Conservation (phyloP, 2,329 filamentous ascomycete genomes). For the Colletotrichum abscissum region DNA sequence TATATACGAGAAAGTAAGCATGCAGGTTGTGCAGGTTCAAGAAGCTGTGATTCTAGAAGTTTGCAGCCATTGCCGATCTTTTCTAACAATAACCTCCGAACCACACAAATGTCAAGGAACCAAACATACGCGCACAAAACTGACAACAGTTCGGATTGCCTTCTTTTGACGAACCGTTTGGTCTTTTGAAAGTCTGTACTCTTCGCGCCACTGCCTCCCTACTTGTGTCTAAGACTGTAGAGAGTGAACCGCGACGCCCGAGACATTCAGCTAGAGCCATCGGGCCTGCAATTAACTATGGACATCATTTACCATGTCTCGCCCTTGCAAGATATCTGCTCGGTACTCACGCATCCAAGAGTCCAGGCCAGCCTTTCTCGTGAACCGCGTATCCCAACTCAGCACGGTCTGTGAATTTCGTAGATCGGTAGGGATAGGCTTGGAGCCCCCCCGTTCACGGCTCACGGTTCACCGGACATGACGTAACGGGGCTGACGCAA, state of each 20-base stretch:
- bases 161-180: conserved; percentile 9
- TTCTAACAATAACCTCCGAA: conserved; percentile 9
- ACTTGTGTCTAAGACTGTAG: neutral
- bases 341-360: neutral
- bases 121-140: neutral
- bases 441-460: neutral
- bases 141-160: neutral
- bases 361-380: neutral
- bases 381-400: too few species aligned
- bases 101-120: neutral
- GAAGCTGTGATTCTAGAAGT: neutral
- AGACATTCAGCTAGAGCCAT: neutral
- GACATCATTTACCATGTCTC: neutral
- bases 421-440: conserved; percentile 13
- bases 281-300: too few species aligned
- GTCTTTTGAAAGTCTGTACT: conserved; percentile 1
- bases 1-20: neutral
- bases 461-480: conserved; percentile 3
- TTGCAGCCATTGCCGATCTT: conserved; percentile 7
- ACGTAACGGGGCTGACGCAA: conserved; percentile 18
- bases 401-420: too few species aligned
- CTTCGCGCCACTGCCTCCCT: neutral
- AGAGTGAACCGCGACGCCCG: neutral
- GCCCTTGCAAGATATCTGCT: neutral
- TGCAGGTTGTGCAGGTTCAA: neutral